phyloP scores from a whole-genome alignment of 164 flowering plant genomes.

The Aristolochia fimbriata region DNA sequence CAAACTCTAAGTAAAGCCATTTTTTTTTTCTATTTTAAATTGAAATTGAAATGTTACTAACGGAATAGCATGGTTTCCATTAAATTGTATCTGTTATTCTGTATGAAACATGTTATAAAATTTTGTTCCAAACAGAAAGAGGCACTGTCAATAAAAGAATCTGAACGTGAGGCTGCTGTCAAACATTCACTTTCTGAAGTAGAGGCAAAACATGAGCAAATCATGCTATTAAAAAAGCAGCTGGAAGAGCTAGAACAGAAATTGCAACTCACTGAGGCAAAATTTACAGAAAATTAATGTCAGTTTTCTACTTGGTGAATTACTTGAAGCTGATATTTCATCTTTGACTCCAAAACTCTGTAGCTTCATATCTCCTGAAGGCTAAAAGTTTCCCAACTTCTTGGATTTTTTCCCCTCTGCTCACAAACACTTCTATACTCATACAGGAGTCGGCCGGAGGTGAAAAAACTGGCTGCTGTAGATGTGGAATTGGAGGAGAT shows the following conservation, averaged over 20 bases:
- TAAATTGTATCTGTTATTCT: not conserved
- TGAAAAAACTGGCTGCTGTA: conserved; percentile 9
- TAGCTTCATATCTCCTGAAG: not conserved
- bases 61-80: not conserved
- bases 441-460: conserved; percentile 23
- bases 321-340: not conserved
- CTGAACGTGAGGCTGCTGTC: conserved; percentile 39
- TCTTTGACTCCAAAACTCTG: not conserved
- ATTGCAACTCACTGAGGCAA: conserved; percentile 36
- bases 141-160: conserved; percentile 30
- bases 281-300: conserved; percentile 47
- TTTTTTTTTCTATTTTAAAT: no score
- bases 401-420: not conserved
- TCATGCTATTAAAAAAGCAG: conserved; percentile 34
- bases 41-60: no score
- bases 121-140: conserved; percentile 39
- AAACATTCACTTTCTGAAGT: conserved; percentile 42
- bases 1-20: no score
- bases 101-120: not conserved
- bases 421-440: not conserved
- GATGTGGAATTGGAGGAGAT: conserved; percentile 18
- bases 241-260: conserved; percentile 58
- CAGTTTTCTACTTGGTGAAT: not conserved
- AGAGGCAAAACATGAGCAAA: conserved; percentile 52
- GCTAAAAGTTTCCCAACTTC: not conserved